phyloP scores from a whole-genome alignment of 371 early-diverging fungal species.

The Apophysomyces ossiformis region DNA sequence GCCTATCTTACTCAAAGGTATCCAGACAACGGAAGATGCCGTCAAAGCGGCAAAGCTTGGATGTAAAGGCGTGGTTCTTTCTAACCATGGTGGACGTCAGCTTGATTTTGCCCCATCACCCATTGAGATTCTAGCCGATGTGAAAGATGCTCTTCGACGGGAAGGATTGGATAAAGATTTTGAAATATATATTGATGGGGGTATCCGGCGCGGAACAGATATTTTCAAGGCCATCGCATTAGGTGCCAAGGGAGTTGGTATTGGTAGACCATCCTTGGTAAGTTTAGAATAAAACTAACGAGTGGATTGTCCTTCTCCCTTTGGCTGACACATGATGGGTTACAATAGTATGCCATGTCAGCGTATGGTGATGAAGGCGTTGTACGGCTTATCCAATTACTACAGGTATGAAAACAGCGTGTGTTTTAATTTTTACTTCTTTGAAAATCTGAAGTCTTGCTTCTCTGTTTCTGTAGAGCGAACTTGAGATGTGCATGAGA shows the following conservation, averaged over 20 bases:
- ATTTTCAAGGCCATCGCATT: constrained; percentile 93
- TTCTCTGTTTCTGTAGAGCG: constrained; percentile 22
- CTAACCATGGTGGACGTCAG: constrained; percentile 97
- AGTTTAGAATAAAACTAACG: constrained; percentile 27
- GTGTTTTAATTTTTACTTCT: no score
- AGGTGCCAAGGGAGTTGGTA: constrained; percentile 93
- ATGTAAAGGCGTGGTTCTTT: constrained; percentile 83
- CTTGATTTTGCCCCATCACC: constrained; percentile 79
- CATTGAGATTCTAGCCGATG: constrained; percentile 87
- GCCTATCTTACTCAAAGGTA: constrained; percentile 92
- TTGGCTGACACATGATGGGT: constrained; percentile 9
- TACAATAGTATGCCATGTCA: constrained; percentile 64
- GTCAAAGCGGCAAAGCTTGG: constrained; percentile 80
- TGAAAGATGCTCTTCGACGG: constrained; percentile 68
- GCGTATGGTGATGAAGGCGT: constrained; percentile 84
- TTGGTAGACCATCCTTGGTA: constrained; percentile 87
- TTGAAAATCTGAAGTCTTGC: no score
- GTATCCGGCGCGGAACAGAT: constrained; percentile 90
- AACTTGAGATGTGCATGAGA: constrained; percentile 78
- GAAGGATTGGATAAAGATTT: constrained; percentile 61
- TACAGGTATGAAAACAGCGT: constrained; percentile 37
- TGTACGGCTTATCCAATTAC: constrained; percentile 66
- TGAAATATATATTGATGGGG: constrained; percentile 93
- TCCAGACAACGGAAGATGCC: constrained; percentile 90
- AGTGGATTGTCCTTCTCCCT: constrained; percentile 5